Evolutionary conservation across 179 eudicot genomes (phyloP), one percentile per base, ranked within the genome.

Genomic region (Heliamphora pulchella): DNA sequence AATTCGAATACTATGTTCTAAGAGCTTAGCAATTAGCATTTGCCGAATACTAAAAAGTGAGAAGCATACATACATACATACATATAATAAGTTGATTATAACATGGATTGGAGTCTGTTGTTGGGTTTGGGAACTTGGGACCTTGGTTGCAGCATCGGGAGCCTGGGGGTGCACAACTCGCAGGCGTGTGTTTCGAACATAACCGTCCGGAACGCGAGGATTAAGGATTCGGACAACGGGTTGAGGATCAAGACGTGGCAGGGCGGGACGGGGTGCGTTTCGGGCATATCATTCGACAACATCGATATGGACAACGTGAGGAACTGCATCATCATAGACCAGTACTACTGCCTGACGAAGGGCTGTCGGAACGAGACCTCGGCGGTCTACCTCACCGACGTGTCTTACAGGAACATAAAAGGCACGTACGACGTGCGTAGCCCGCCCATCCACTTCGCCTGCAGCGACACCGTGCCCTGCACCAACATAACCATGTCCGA

Each of bases 181-280:
- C 92, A 88, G 41, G 97, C 99, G 2, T 96, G 99, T 75, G 99
- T 96, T 2, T 90, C 96, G 2, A 91, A 94, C 93, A 86, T 96
- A 70, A 84, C 96, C 0, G 99, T 94, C 1, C 87, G 89, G 22
- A 93, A 96, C 8, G 89, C 89, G 0, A 39, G 90, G 44, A 90
- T 96, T 57, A 86, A 78, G 77, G 92, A 96, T 76, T 96, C 99
- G 0, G 98, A 96, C 87, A 96, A 96, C 13, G 99, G 99, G 3
- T 82, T 96, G 0, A 72, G 99, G 75, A 96, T 96, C 90, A 94
- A 96, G 90, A 96, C 98, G 62, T 96, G 99, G 99, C 99, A 96
- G 77, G 99, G 99, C 0, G 99, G 99, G 17, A 83, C 97, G 58
- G 99, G 99, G 5, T 85, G 92, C 2, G 98, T 96, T 0, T 81